These are phyloP conservation scores for Aspergillus sp. DNA, from an alignment of 2,329 filamentous ascomycete genomes.

Conservation along the genomic window DNA sequence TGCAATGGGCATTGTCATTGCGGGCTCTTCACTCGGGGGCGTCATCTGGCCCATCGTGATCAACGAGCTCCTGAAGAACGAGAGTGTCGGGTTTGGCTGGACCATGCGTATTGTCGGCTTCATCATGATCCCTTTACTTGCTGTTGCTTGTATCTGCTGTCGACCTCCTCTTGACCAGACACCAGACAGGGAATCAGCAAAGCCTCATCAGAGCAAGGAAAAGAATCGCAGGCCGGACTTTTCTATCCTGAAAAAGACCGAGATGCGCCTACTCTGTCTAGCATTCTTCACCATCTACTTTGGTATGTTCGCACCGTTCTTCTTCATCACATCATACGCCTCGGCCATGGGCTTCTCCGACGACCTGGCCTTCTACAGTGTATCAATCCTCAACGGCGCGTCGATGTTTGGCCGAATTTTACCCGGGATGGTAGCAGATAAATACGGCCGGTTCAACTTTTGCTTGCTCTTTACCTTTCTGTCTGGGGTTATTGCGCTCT, in stretches of 20 bases:
- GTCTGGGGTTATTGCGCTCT: conserved; percentile 45
- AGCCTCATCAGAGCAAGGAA: background rate
- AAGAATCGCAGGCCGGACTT: conserved; percentile 10
- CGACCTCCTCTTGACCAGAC: background rate
- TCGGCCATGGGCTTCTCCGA: conserved; percentile 27
- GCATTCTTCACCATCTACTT: conserved; percentile 40
- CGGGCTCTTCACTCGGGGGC: conserved; percentile 36
- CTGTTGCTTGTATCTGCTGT: conserved; percentile 27
- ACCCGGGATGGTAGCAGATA: conserved; percentile 37
- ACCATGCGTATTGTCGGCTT: conserved; percentile 43
- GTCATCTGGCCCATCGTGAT: conserved; percentile 38
- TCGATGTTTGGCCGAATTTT: conserved; percentile 40
- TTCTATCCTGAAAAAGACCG: conserved; percentile 25
- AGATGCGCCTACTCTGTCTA: conserved; percentile 26
- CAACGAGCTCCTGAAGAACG: conserved; percentile 27
- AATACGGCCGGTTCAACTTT: conserved; percentile 34
- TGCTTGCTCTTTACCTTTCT: conserved; percentile 29
- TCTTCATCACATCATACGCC: conserved; percentile 36
- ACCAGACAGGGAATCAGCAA: background rate
- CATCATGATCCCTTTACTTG: conserved; percentile 40
- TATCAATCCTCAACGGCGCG: conserved; percentile 39
- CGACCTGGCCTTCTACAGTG: conserved; percentile 38
- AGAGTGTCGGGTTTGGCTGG: conserved; percentile 33
- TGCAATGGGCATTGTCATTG: conserved; percentile 34
- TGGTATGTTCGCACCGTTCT: conserved; percentile 42